phyloP scores from a whole-genome alignment of 495 filamentous ascomycete species.

The Hamigera avellanea region DNA sequence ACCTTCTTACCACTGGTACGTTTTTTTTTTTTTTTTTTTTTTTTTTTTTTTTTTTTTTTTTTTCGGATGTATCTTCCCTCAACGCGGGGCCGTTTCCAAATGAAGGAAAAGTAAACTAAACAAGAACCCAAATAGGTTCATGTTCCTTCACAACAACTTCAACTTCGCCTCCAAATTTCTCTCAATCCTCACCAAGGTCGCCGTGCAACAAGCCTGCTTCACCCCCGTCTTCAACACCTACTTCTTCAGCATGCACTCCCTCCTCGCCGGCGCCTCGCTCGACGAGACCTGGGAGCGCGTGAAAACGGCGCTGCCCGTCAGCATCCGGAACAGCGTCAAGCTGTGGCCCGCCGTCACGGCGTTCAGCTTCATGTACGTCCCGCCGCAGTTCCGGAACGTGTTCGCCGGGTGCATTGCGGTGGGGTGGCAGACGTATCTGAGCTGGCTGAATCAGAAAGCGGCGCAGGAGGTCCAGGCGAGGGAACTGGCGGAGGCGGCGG shows the following conservation, averaged over 20 bases:
- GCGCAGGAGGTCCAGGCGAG: conserved; percentile 40
- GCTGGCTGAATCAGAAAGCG: conserved; percentile 65
- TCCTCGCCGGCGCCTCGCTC: conserved; percentile 43
- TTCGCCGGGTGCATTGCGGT: conserved; percentile 70
- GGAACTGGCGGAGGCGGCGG: conserved; percentile 15
- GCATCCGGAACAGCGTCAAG: conserved; percentile 69
- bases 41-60: too few species aligned
- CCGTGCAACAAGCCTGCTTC: conserved; percentile 72
- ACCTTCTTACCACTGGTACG: conserved; percentile 69
- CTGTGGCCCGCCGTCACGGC: conserved; percentile 86
- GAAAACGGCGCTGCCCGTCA: conserved; percentile 62
- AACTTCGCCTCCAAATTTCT: conserved; percentile 64
- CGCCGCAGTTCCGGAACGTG: conserved; percentile 63
- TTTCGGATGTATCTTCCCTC: too few species aligned
- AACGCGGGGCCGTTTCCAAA: not conserved
- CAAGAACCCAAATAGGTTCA: conserved; percentile 60
- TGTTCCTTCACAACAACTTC: conserved; percentile 67
- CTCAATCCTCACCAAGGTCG: conserved; percentile 63
- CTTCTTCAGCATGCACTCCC: conserved; percentile 81
- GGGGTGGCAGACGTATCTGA: conserved; percentile 87
- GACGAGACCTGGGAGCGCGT: conserved; percentile 57
- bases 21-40: conserved; percentile 1
- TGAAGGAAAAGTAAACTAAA: not conserved
- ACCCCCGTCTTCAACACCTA: conserved; percentile 83
- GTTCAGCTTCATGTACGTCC: conserved; percentile 76